Evolutionary conservation across 75 land plant species (phyloP).

Genomic region (Sequoia sempervirens): DNA sequence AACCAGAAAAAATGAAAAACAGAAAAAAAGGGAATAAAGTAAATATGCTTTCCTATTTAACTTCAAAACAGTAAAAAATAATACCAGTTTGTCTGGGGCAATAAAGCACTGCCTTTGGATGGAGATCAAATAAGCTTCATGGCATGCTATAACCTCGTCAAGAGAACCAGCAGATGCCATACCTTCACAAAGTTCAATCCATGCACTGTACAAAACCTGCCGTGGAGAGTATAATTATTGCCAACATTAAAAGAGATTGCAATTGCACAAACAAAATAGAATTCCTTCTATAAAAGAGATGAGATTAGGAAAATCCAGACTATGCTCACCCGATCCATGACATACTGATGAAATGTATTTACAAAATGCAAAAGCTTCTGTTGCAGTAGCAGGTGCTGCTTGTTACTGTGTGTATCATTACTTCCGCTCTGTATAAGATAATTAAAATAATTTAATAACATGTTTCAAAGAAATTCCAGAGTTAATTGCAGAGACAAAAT

Average conservation of each 20-base stretch:
- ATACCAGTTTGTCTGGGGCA: slow-evolving; percentile 89
- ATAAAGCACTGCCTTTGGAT: slow-evolving; percentile 94
- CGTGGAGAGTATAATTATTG: neutral
- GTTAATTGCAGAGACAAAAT: neutral
- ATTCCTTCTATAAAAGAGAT: neutral
- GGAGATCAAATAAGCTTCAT: slow-evolving; percentile 81
- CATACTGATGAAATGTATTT: slow-evolving; percentile 97
- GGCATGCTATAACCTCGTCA: slow-evolving; percentile 96
- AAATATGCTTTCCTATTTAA: neutral
- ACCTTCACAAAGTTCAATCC: slow-evolving; percentile 89
- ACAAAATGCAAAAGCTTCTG: slow-evolving; percentile 96
- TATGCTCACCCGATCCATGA: slow-evolving; percentile 86
- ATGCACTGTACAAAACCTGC: slow-evolving; percentile 92
- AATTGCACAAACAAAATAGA: neutral
- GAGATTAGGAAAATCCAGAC: neutral
- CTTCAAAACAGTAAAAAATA: neutral
- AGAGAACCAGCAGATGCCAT: slow-evolving; percentile 83
- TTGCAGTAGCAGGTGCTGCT: slow-evolving; percentile 79
- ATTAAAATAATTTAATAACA: neutral
- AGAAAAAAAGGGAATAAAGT: neutral
- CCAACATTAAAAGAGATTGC: neutral
- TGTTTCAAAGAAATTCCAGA: neutral
- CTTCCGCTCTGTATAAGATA: slow-evolving; percentile 44
- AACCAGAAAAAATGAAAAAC: neutral
- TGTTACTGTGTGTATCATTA: slow-evolving; percentile 33